Conservation (phyloP, 331 rosid species). For the Erythrophleum ivorense region DNA sequence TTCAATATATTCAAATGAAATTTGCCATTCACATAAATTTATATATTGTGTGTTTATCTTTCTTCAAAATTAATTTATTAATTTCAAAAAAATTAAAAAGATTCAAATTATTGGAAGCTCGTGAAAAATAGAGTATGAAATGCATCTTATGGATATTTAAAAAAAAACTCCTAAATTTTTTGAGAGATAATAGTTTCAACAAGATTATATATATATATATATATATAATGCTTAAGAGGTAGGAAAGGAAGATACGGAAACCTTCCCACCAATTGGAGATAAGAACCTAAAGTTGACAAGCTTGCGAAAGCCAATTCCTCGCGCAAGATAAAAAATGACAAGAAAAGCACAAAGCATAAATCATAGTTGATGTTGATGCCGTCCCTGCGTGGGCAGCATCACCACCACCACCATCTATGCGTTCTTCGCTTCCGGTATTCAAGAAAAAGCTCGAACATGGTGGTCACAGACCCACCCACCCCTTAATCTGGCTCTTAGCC, state of each 20-base stretch:
- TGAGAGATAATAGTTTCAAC: neutral
- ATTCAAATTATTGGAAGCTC: too few species aligned
- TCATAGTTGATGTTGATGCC: slow-evolving; percentile 27
- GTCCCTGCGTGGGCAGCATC: slow-evolving; percentile 19
- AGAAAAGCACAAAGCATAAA: slow-evolving; percentile 6
- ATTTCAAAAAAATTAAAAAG: too few species aligned
- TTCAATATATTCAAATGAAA: too few species aligned
- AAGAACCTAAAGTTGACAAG: slow-evolving; percentile 35
- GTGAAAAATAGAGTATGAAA: too few species aligned
- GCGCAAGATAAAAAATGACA: slow-evolving; percentile 34
- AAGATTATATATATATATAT: neutral
- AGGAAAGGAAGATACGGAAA: slow-evolving; percentile 88
- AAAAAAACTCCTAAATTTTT: neutral
- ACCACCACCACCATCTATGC: neutral
- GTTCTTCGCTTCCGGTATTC: slow-evolving; percentile 1
- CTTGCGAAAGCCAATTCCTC: slow-evolving; percentile 20
- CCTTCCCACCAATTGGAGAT: slow-evolving; percentile 54
- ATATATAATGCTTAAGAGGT: slow-evolving; percentile 50
- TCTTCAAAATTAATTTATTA: too few species aligned
- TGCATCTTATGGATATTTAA: too few species aligned
- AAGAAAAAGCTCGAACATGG: slow-evolving; percentile 2
- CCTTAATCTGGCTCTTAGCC: slow-evolving; percentile 71
- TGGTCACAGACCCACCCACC: slow-evolving; percentile 53
- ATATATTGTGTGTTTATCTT: too few species aligned
- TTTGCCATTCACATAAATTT: too few species aligned